Evolutionary conservation across 73 alveolate genomes (phyloP).

Genomic region (Paramecium bursaria): DNA sequence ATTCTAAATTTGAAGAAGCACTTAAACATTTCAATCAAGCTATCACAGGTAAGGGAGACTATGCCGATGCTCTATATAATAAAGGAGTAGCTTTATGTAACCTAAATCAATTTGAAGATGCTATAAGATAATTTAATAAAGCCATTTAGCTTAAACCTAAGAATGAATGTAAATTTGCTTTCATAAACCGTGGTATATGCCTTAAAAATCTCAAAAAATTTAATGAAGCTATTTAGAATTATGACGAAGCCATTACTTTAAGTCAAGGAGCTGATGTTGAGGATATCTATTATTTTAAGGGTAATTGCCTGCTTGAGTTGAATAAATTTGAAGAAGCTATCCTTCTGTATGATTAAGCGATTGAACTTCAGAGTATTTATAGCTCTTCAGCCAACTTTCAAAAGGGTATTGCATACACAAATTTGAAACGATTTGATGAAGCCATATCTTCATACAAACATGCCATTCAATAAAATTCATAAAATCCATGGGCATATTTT

Average conservation of each 20-base stretch:
- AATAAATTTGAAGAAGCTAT: conserved; percentile 59
- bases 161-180: conserved; percentile 58
- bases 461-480: conserved; percentile 46
- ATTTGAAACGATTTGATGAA: conserved; percentile 51
- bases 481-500: conserved; percentile 61
- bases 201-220: conserved; percentile 41
- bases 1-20: conserved; percentile 55
- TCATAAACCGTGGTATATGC: conserved; percentile 46
- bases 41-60: conserved; percentile 24
- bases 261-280: conserved; percentile 51
- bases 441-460: conserved; percentile 48
- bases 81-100: conserved; percentile 61
- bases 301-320: conserved; percentile 36
- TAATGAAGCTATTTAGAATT: conserved; percentile 43
- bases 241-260: conserved; percentile 41
- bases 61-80: conserved; percentile 61
- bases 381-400: conserved; percentile 51
- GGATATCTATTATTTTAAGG: conserved; percentile 54
- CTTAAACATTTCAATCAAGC: conserved; percentile 39
- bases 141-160: conserved; percentile 49
- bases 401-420: conserved; percentile 56
- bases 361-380: conserved; percentile 25
- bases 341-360: conserved; percentile 33
- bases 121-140: conserved; percentile 54
- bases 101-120: conserved; percentile 48